A percentile compares a stretch with the other conserved stretches of the same genome.
Conservation (phyloP, 2,329 filamentous ascomycete genomes). For the Fusarium succisae region DNA sequence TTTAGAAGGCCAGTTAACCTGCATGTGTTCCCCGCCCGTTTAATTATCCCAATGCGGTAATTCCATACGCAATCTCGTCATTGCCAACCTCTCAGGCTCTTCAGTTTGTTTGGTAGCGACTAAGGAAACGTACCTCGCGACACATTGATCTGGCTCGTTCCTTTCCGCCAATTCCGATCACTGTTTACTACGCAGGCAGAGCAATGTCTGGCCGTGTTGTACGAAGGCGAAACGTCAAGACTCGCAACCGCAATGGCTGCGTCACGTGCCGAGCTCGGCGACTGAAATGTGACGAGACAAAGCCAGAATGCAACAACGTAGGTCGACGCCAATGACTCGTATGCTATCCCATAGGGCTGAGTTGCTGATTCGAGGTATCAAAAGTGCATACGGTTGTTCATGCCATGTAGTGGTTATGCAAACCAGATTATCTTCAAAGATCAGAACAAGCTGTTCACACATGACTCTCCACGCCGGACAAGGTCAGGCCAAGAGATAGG, state of each 20-base stretch:
- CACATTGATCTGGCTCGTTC: neutral
- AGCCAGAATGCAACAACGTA: slow-evolving; percentile 23
- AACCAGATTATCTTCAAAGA: slow-evolving; percentile 25
- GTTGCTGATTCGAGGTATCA: neutral
- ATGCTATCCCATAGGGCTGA: too few relatives aligned
- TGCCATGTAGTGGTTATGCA: slow-evolving; percentile 26
- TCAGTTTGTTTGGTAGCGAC: neutral
- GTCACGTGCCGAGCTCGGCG: slow-evolving; percentile 24
- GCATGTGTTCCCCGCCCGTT: neutral
- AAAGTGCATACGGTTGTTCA: slow-evolving; percentile 8
- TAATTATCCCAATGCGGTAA: rapidly evolving
- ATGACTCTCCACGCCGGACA: neutral
- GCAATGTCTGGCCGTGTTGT: slow-evolving; percentile 9
- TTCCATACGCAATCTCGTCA: neutral
- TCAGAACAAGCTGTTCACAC: slow-evolving; percentile 16
- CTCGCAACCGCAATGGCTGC: slow-evolving; percentile 20
- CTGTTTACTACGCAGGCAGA: neutral
- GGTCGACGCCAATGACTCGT: neutral
- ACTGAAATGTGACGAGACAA: slow-evolving; percentile 19
- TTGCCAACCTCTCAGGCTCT: neutral
- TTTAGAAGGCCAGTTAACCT: neutral
- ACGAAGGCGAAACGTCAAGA: slow-evolving; percentile 11
- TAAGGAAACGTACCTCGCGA: neutral
- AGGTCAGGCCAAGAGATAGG: neutral
- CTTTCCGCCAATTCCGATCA: neutral